Percentiles rank a stretch among this genome's conserved stretches.
Evolutionary conservation across 164 flowering plant genomes (phyloP).

Genomic region (Aristolochia contorta): DNA sequence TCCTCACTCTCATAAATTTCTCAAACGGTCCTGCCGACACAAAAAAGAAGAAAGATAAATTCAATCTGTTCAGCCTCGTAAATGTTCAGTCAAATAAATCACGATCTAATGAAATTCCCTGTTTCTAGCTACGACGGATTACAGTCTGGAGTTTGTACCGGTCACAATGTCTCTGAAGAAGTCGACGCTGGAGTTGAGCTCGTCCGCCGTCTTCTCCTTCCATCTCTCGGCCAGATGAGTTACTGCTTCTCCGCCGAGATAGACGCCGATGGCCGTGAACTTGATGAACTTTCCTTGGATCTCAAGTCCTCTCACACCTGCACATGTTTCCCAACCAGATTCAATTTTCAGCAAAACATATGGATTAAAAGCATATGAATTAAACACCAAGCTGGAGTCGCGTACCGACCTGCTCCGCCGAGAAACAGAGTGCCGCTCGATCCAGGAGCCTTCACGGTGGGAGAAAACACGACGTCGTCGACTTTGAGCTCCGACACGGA

Average conservation of each 20-base stretch:
- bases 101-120: too few relatives aligned
- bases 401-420: slow-evolving; percentile 66
- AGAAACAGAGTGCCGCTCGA: slow-evolving; percentile 54
- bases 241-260: slow-evolving; percentile 48
- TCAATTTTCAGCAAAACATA: background rate
- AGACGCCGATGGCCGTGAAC: slow-evolving; percentile 77
- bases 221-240: slow-evolving; percentile 50
- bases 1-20: slow-evolving; percentile 55
- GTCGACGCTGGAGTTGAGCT: slow-evolving; percentile 45
- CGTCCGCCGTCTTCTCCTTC: slow-evolving; percentile 54
- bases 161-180: slow-evolving; percentile 63
- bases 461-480: slow-evolving; percentile 41
- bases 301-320: slow-evolving; percentile 75
- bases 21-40: slow-evolving; percentile 59
- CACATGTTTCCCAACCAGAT: slow-evolving; percentile 9
- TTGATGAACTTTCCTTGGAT: slow-evolving; percentile 65
- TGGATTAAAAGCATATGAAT: background rate
- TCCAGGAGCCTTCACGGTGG: slow-evolving; percentile 50
- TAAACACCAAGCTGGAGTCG: background rate
- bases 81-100: too few relatives aligned
- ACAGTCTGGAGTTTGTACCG: slow-evolving; percentile 24
- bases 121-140: too few relatives aligned
- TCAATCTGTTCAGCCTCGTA: too few relatives aligned
- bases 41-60: background rate
- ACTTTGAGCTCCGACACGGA: slow-evolving; percentile 31